Evolutionary conservation across 73 alveolate genomes (phyloP), one percentile per base, ranked within the genome.

Genomic region (Paramecium sexaurelia): DNA sequence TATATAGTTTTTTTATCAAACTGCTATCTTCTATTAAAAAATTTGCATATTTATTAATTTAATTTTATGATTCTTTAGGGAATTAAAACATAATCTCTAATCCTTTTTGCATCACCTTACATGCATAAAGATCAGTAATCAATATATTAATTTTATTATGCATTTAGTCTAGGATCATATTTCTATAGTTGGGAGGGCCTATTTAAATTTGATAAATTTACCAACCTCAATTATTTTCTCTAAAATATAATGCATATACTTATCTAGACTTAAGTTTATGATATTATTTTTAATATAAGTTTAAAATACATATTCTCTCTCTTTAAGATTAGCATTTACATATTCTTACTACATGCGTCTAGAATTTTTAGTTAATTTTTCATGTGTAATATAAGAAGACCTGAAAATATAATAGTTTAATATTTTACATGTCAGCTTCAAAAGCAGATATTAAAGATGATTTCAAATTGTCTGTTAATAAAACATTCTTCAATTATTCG

Each of bases 221-320:
- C 93, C 93, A n/a, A 36, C 27, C 20, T 87, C 93, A 35, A 87
- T 26, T 0, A 87, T 35, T 41, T 67, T 75, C 13, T 67, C 85
- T 11, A 87, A 39, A 32, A 87, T 69, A 33, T 40, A 87, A 82
- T 87, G 93, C 83, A 78, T 67, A 69, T 87, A 87, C 69, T 87
- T 87, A 55, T 88, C 94, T 51, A 69, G 43, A 39, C 87, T 84
- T 29, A 67, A 26, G 7, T 71, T 45, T 45, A 55, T 19, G 0
- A 88, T 40, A 22, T 69, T 69, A 36, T 88, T 69, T 69, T 61
- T 69, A 7, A 88, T 67, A n/a, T 24, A 68, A 24, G 69, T 82
- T 6, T 13, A 17, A 69, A 88, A 88, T 5, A 69, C 35, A 29
- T 88, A 68, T 19, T 88, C 87, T 51, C 37, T 66, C 2, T 88